Evolutionary conservation across 495 filamentous ascomycete species (phyloP), one percentile per base, ranked within the genome.

Genomic region (Talaromyces thailandensis): DNA sequence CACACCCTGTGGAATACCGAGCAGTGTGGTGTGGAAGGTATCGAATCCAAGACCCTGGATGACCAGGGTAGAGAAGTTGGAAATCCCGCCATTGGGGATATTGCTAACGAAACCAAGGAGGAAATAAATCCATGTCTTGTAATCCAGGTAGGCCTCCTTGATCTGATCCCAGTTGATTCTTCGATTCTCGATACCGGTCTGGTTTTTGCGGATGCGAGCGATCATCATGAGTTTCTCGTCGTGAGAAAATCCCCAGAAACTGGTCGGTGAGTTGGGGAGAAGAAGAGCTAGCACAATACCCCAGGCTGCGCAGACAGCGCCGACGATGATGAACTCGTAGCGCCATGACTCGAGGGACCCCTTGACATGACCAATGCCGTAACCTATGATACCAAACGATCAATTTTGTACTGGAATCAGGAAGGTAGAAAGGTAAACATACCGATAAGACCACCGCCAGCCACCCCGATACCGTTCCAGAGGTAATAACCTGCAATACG

Each of bases 101-200:
- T 78, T 75, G 7, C 67, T 65, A 25, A 68, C 64, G 31, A 79
- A 61, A 6, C 69, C 70, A 0, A 76, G 62, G 0, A 74, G 37
- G 9, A 73, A 68, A 50, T 76, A 75, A 16, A 75, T 65, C 78
- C 77, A 83, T 0, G 75, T 73, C 63, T 81, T 81, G 1, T 71
- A 78, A 62, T 84, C 82, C 2, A 65, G 45, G 6, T 81, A 68
- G 4, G 79, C 76, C 62, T 84, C 81, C 14, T 67, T 66, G 50
- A 80, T 75, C 52, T 86, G 84, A 0, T 72, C 64, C 62, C 64
- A 72, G 35, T 83, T 83, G 62, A 84, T 76, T 5, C 73, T 74
- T 64, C 80, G 80, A 43, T 83, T 81, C 50, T 83, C 80, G 0
- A 84, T 70, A 51, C 84, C 84, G 14, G 79, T 81, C 60, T 84